Base-by-base conservation (phyloP, 495 filamentous ascomycete genomes). In the Chaetomium cochliodes region DNA sequence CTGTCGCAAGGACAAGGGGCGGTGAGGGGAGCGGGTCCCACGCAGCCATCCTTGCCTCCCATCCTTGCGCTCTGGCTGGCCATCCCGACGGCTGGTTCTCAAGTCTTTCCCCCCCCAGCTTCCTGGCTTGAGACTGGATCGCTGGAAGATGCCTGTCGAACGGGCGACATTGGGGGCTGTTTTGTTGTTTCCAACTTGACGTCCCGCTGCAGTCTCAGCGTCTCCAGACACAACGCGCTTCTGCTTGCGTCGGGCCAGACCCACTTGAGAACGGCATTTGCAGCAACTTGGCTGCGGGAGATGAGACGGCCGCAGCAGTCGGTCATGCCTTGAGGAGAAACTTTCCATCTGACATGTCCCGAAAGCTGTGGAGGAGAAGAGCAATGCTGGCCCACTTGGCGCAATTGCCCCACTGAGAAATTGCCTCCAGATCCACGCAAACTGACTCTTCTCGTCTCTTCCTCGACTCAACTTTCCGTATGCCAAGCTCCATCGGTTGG, bases 1-100 rank as follows among this genome's bases (percentile, higher is more conserved):
- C 65, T 62, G 15, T 55, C 53, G 69, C 67, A 73, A 42, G 66
- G 71, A 72, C 67, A 71, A 67, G 73, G 69, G 70, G 70, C 73
- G 68, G 69, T 73, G 73, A 70, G 67, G 22, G 22, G 61, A 47
- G 65, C 50, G 69, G 67, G 59, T 41, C 57, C 61, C 66, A 41
- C 30, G 7, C 41, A 30, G 28, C 26, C 57, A 65, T 57, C 60
- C 47, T 42, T 60, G 63, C 44, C 16, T 12, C 44, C 4, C 15
- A 47, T 41, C 55, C 55, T 25, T 33, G 39, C 25, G 25, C 47
- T 44, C 42, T 37, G 56, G 47, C 63, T 57, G 33, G 11, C 16
- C 23, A 16, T 65, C 46, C 55, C 63, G 63, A 65, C 25, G 23
- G 53, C 28, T 33, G 47, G 56, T 26, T 59, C 56, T 44, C 44